Evolutionary conservation across 2,329 filamentous ascomycete species (phyloP).

Genomic region (Geosmithia morbida): DNA sequence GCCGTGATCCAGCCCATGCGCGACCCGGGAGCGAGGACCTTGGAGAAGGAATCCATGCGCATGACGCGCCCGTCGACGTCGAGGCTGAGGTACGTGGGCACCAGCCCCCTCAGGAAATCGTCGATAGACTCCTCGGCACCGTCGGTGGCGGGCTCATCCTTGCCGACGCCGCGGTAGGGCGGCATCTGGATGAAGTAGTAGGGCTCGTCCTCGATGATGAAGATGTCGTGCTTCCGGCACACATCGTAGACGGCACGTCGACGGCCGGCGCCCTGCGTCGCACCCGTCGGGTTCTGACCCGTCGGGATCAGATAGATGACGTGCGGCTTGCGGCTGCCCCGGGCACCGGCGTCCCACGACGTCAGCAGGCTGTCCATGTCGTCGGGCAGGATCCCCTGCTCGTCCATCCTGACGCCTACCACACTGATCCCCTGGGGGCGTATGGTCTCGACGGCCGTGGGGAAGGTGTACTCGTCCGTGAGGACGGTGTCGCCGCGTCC

Average conservation of each 20-base stretch:
- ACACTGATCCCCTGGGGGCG: conserved; percentile 35
- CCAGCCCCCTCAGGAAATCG: conserved; percentile 50
- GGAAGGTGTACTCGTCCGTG: conserved; percentile 86
- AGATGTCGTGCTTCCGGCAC: conserved; percentile 71
- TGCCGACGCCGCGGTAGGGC: conserved; percentile 45
- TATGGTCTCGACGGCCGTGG: conserved; percentile 49
- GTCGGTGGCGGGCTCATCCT: conserved; percentile 8
- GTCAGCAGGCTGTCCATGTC: conserved; percentile 34
- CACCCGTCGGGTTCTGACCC: conserved; percentile 83
- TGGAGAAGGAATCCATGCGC: conserved; percentile 86
- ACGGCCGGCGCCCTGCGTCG: conserved; percentile 57
- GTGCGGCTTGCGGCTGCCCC: conserved; percentile 35
- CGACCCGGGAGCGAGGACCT: conserved; percentile 73
- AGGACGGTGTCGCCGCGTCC: conserved; percentile 63
- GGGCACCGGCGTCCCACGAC: conserved; percentile 30
- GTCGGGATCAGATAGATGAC: conserved; percentile 51
- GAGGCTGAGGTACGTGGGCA: conserved; percentile 61
- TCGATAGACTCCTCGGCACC: conserved; percentile 46
- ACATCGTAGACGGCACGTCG: conserved; percentile 62
- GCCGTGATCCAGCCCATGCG: conserved; percentile 83
- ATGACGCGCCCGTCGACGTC: conserved; percentile 80
- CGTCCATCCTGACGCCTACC: conserved; percentile 36
- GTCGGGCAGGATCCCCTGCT: conserved; percentile 35
- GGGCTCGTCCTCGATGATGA: conserved; percentile 84
- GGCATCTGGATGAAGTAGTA: conserved; percentile 92